These are phyloP conservation scores for Pichia norvegensis DNA, from an alignment of 1,139 yeast genomes.

Conservation along the genomic window DNA sequence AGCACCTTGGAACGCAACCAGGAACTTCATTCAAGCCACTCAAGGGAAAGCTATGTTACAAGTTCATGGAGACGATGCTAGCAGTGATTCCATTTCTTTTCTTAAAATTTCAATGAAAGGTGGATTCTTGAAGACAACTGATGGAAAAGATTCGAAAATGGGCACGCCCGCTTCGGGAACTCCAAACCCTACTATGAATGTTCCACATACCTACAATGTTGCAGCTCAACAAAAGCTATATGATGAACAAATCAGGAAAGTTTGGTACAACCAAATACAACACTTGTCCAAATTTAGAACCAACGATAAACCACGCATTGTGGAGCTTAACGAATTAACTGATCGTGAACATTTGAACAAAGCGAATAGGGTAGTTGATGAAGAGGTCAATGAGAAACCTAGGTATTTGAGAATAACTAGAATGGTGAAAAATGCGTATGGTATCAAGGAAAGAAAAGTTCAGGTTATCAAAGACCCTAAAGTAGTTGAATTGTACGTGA, in stretches of 20 bases:
- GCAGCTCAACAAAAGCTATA: conserved; percentile 89
- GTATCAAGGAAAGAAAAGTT: conserved; percentile 74
- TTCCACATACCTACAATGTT: conserved; percentile 65
- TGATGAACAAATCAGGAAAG: conserved; percentile 80
- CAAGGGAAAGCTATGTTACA: conserved; percentile 97
- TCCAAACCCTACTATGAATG: conserved; percentile 16
- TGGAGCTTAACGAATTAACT: conserved; percentile 27
- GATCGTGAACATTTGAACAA: conserved; percentile 24
- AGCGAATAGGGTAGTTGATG: conserved; percentile 35
- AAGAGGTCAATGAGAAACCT: conserved; percentile 31
- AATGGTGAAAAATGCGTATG: conserved; percentile 75
- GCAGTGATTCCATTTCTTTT: conserved; percentile 86
- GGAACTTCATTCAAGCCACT: conserved; percentile 87
- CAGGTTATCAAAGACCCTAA: conserved; percentile 79
- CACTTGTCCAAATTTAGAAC: conserved; percentile 40
- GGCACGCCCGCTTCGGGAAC: conserved; percentile 8
- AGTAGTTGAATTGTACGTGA: conserved; percentile 78
- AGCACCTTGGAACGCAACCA: conserved; percentile 89
- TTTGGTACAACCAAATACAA: conserved; percentile 83
- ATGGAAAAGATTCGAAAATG: conserved; percentile 9
- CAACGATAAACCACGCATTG: conserved; percentile 29
- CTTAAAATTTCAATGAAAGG: conserved; percentile 91
- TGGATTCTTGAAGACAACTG: conserved; percentile 50
- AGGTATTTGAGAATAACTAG: conserved; percentile 70
- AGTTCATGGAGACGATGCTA: conserved; percentile 92